phyloP scores from a whole-genome alignment of 768 basidiomycete species.

The Phaeolepiota aurea region DNA sequence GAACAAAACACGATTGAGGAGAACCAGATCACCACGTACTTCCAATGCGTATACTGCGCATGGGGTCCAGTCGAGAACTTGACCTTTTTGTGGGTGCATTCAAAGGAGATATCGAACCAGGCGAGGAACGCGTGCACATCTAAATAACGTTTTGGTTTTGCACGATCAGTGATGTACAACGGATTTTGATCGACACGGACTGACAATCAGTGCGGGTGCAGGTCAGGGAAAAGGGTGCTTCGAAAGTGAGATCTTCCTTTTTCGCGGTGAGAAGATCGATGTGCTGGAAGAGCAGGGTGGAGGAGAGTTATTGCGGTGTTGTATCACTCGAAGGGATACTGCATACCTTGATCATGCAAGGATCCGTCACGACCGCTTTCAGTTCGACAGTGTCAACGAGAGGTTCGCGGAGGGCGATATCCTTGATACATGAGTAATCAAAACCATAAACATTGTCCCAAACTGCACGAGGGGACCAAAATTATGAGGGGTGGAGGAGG shows the following conservation, averaged over 20 bases:
- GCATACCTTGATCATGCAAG: slow-evolving; percentile 77
- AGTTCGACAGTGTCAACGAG: slow-evolving; percentile 98
- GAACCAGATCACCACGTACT: slow-evolving; percentile 47
- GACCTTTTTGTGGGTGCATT: slow-evolving; percentile 92
- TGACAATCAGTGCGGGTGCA: slow-evolving; percentile 89
- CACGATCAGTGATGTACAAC: slow-evolving; percentile 4
- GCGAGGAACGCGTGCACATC: slow-evolving; percentile 97
- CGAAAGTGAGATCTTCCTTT: slow-evolving; percentile 92
- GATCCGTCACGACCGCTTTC: slow-evolving; percentile 90
- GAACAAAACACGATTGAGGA: no score
- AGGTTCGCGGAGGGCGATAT: slow-evolving; percentile 93
- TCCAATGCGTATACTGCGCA: slow-evolving; percentile 94
- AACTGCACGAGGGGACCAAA: no score
- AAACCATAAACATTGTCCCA: slow-evolving; percentile 99
- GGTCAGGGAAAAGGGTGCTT: slow-evolving; percentile 66
- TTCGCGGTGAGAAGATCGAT: slow-evolving; percentile 87
- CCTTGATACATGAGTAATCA: slow-evolving; percentile 99
- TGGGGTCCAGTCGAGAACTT: slow-evolving; percentile 97
- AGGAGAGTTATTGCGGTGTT: slow-evolving; percentile 2
- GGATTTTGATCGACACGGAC: slow-evolving; percentile 15
- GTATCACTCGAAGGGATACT: background rate
- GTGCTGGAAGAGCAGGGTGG: no score
- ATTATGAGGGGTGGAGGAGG: no score
- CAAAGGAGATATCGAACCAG: slow-evolving; percentile 97
- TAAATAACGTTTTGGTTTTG: no score